These are phyloP conservation scores for Viridothelium virens DNA, from an alignment of 495 filamentous ascomycete genomes.

Conservation along the genomic window DNA sequence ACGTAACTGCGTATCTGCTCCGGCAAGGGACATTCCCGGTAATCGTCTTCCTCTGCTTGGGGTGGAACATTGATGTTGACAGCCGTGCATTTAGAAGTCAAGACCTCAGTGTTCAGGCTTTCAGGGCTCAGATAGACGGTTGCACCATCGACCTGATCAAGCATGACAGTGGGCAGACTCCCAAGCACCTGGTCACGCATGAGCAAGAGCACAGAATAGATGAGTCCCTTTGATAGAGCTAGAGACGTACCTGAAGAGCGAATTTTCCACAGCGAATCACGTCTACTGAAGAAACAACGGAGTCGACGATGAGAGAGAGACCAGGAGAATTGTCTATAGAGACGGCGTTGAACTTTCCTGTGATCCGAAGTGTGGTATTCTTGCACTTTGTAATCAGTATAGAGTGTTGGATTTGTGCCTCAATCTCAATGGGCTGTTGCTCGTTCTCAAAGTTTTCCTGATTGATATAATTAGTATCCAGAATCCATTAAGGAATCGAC, in stretches of 20 bases:
- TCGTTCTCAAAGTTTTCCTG: conserved; percentile 86
- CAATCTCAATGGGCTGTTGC: conserved; percentile 56
- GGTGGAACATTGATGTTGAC: conserved; percentile 81
- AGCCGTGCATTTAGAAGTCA: conserved; percentile 72
- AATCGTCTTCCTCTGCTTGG: conserved; percentile 62
- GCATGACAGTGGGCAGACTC: conserved; percentile 70
- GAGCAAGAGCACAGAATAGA: neutral
- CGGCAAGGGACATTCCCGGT: conserved; percentile 75
- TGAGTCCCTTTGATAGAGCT: neutral
- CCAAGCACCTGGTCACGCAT: conserved; percentile 63
- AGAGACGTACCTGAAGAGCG: conserved; percentile 44
- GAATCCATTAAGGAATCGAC: neutral
- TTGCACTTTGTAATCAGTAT: conserved; percentile 86
- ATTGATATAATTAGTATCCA: conserved; percentile 12
- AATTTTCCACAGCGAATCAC: conserved; percentile 91
- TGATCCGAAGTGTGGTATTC: conserved; percentile 80
- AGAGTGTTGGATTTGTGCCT: conserved; percentile 74
- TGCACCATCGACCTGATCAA: conserved; percentile 91
- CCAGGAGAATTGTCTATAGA: conserved; percentile 82
- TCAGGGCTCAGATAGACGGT: conserved; percentile 75
- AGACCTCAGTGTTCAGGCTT: conserved; percentile 69
- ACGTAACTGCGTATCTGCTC: conserved; percentile 81
- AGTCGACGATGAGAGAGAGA: conserved; percentile 80
- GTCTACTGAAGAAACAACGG: conserved; percentile 82
- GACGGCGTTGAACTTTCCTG: conserved; percentile 89